A percentile compares a stretch with the other conserved stretches of the same genome.
Evolutionary conservation across 208 protist genomes (phyloP).

Genomic region (Trypanosomatidae sp.): DNA sequence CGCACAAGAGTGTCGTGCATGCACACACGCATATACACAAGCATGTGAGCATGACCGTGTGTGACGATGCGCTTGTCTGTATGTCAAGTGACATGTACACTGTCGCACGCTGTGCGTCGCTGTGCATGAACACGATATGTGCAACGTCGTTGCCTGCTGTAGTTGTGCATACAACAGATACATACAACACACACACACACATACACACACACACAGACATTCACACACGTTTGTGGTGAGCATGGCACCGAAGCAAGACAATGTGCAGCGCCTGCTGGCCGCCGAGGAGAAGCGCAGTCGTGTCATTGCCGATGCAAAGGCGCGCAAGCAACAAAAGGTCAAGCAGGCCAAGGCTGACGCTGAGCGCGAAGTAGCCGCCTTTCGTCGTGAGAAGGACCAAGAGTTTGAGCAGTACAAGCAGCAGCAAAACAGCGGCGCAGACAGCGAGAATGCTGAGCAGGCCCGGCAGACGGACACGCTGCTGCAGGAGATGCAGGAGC

Average conservation of each 20-base stretch:
- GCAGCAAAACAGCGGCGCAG: conserved; percentile 31
- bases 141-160: too few relatives aligned
- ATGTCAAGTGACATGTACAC: too few relatives aligned
- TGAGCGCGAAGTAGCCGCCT: conserved; percentile 67
- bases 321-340: conserved; percentile 67
- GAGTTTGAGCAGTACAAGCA: conserved; percentile 55
- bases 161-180: too few relatives aligned
- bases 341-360: conserved; percentile 74
- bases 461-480: conserved; percentile 46
- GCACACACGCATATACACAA: too few relatives aligned
- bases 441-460: conserved; percentile 42
- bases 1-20: too few relatives aligned
- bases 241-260: conserved; percentile 80
- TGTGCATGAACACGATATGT: too few relatives aligned
- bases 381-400: conserved; percentile 47
- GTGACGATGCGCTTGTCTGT: too few relatives aligned
- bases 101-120: too few relatives aligned
- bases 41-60: too few relatives aligned
- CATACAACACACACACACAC: not conserved
- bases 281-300: conserved; percentile 79
- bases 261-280: conserved; percentile 76
- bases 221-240: not conserved
- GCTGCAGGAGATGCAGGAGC: conserved; percentile 35
- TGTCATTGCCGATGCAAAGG: conserved; percentile 68
- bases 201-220: not conserved